Base-by-base conservation (phyloP, 2,329 filamentous ascomycete genomes). In the Arthrobotrys sphaeroides region DNA sequence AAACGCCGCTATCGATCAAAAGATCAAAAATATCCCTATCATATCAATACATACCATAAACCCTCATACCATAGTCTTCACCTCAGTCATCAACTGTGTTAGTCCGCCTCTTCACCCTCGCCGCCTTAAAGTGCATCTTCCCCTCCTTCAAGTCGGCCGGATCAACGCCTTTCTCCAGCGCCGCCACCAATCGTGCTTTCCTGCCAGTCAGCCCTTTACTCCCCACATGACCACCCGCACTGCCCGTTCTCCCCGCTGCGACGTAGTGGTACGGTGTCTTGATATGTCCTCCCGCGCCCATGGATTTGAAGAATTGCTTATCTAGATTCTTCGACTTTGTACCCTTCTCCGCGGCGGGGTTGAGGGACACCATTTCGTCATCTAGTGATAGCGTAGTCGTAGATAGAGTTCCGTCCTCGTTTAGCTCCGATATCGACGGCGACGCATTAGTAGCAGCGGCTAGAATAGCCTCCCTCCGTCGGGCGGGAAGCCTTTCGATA, bases 111-210 rank as follows among this genome's bases (percentile, higher is more conserved):
- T 85, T 87, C 82, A 86, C 89, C 77, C 88, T 87, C 42, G 89
- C 88, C n/a, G 88, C 90, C 84, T 96, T 96, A 83, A 93, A 95
- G 83, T 99, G 95, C 85, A 97, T 98, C 88, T 99, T 99, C 69
- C 90, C 80, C 82, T 86, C 84, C 69, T 82, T 84, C 78, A 95
- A 84, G 70, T 97, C 94, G 73, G 90, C 90, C 0, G 91, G 90
- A 80, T 97, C 93, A 36, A 98, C 82, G 12, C 92, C 91, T 73
- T 90, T 92, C 84, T 97, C 93, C 77, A 97, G 81, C 9, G 94
- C 94, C 59, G 92, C 85, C 85, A 97, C 88, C 40, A 90, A 86
- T 80, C 89, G 89, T 59, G 92, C 88, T 83, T 99, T 99, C 75
- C 95, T 87, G 0, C 94, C 94, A 16, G 88, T 92, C 51, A 97